Conservation (phyloP, 345 rosid genomes). For the Dovyalis caffra region DNA sequence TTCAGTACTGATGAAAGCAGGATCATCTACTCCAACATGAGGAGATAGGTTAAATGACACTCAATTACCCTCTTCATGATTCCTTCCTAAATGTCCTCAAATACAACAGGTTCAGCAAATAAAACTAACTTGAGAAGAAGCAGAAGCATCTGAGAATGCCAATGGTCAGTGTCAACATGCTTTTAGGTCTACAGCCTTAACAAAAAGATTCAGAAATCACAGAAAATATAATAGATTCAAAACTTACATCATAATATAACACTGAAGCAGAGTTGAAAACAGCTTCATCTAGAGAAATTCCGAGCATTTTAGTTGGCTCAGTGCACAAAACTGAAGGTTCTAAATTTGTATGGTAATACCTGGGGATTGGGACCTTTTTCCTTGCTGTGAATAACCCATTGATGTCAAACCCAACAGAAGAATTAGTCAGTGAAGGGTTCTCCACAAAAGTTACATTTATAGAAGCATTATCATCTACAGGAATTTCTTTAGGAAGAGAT, state of each 20-base stretch:
- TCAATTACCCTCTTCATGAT: neutral
- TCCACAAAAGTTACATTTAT: slow-evolving; percentile 77
- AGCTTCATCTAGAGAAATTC: slow-evolving; percentile 80
- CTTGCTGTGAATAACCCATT: slow-evolving; percentile 70
- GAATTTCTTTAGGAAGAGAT: slow-evolving; percentile 82
- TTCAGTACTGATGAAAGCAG: neutral
- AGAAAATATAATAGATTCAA: neutral
- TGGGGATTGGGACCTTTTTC: slow-evolving; percentile 23
- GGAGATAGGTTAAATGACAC: neutral
- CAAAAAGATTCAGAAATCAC: neutral
- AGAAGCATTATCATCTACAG: slow-evolving; percentile 83
- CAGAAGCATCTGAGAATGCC: neutral
- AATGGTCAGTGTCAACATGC: neutral
- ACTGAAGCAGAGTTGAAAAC: slow-evolving; percentile 89
- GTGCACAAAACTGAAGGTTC: slow-evolving; percentile 53
- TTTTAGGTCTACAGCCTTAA: neutral
- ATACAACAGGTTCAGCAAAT: neutral
- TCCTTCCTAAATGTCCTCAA: neutral
- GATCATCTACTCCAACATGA: neutral
- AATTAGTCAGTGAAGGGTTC: slow-evolving; percentile 60
- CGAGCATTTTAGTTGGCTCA: slow-evolving; percentile 75
- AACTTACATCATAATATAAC: slow-evolving; percentile 83
- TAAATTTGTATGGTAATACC: slow-evolving; percentile 23
- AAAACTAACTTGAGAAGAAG: slow-evolving; percentile 1
- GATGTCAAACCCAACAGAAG: slow-evolving; percentile 79